Evolutionary conservation across 2,329 filamentous ascomycete genomes (phyloP), one percentile per base, ranked within the genome.

Genomic region (Coniella vitis): DNA sequence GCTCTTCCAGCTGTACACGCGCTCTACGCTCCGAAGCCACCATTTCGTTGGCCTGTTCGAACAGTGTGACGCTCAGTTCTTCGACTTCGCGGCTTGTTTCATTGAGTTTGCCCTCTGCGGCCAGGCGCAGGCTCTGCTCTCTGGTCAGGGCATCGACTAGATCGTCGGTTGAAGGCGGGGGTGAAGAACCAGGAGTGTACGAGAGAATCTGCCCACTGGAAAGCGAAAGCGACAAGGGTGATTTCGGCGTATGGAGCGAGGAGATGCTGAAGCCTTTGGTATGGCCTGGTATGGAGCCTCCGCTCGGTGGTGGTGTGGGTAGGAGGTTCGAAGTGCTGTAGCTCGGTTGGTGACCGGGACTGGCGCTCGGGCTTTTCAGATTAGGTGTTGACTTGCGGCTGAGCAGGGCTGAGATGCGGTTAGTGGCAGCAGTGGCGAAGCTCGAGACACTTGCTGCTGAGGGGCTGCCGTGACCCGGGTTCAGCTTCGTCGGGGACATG

Each of bases 1-100:
- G 70, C 62, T 85, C 81, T 67, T 90, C 85, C 20, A 93, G 72
- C 60, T 75, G 78, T 5, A 84, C 85, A 51, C 86, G 71, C 31
- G 84, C 84, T 49, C 80, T 76, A 38, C 87, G 72, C 71, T 93
- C 87, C 16, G 76, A 73, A 2, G 87, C 86, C 17, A 93, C 87
- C 87, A 93, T 93, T 67, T 90, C 82, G 63, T 93, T 93, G 45
- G 87, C 87, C 69, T 90, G 83, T 68, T 87, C 82, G 63, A 93
- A 93, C 47, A 93, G 69, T 44, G 76, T 78, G 17, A 79, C 84
- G 60, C 79, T 87, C 55, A 93, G 70, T 67, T 93, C 87, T 66
- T 91, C 87, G 17, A 91, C 76, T 69, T 93, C 87, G 12, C 71
- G 74, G 59, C 79, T 83, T 44, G 86, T 84, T 43, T 81, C 77